Conservation (phyloP, 352 stramenopile genomes). For the Phytophthora pini region DNA sequence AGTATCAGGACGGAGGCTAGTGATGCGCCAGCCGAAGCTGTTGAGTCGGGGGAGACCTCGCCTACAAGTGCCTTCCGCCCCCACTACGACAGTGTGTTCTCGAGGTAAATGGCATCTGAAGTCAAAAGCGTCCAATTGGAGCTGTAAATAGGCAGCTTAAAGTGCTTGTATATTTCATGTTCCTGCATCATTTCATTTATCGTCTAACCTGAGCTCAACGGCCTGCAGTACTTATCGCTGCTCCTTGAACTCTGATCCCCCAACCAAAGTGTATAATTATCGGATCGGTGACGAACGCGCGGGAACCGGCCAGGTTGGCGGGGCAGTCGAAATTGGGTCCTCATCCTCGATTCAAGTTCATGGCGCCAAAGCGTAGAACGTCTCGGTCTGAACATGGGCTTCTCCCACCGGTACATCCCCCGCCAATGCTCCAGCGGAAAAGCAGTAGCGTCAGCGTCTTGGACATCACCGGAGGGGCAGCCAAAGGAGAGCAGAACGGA, state of each 20-base stretch:
- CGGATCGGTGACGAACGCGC: not conserved
- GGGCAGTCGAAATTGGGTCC: conserved; percentile 8
- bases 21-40: conserved; percentile 9
- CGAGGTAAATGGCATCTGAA: conserved; percentile 37
- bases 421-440: conserved; percentile 53
- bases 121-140: conserved; percentile 3
- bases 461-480: conserved; percentile 24
- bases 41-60: conserved; percentile 16
- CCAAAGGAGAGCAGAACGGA: conserved; percentile 12
- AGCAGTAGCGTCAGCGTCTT: conserved; percentile 63
- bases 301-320: conserved; percentile 6
- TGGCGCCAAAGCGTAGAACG: conserved; percentile 22
- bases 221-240: conserved; percentile 16
- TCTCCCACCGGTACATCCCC: conserved; percentile 26
- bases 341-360: conserved; percentile 4
- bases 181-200: not conserved
- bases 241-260: conserved; percentile 36
- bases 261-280: conserved; percentile 13
- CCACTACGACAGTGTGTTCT: conserved; percentile 76
- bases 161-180: conserved; percentile 30
- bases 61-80: conserved; percentile 45
- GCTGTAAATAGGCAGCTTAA: conserved; percentile 18
- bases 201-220: not conserved
- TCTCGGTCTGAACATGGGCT: conserved; percentile 7
- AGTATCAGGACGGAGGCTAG: conserved; percentile 16